Percentiles rank a stretch among this genome's conserved stretches.
These are phyloP conservation scores for Metschnikowia cubensis DNA, from an alignment of 805 yeast genomes.

Conservation along the genomic window DNA sequence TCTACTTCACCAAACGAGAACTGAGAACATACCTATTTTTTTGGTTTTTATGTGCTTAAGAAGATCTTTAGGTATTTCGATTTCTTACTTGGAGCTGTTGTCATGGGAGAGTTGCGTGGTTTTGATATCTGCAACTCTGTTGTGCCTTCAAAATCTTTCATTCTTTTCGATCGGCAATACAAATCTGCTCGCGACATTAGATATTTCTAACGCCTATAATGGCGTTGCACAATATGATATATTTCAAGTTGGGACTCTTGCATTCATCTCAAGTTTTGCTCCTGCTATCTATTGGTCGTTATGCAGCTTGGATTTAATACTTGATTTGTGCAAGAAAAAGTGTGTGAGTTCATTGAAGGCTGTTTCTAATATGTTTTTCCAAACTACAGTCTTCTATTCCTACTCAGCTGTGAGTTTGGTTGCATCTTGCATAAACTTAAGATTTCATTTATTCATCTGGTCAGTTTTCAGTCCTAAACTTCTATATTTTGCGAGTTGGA, in stretches of 20 bases:
- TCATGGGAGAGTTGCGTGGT: slow-evolving; percentile 15
- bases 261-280: slow-evolving; percentile 80
- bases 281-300: slow-evolving; percentile 82
- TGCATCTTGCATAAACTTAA: slow-evolving; percentile 64
- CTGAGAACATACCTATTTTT: slow-evolving; percentile 54
- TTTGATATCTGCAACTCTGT: slow-evolving; percentile 29
- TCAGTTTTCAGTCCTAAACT: slow-evolving; percentile 95
- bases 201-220: slow-evolving; percentile 86
- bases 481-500: slow-evolving; percentile 78
- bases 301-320: slow-evolving; percentile 32
- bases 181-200: slow-evolving; percentile 87
- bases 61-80: slow-evolving; percentile 14
- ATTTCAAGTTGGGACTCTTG: slow-evolving; percentile 66
- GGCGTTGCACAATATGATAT: slow-evolving; percentile 74
- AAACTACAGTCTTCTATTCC: slow-evolving; percentile 46
- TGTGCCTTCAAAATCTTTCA: slow-evolving; percentile 66
- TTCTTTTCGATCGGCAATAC: slow-evolving; percentile 90
- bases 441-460: slow-evolving; percentile 93
- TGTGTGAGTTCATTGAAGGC: background rate
- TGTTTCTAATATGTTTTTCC: background rate
- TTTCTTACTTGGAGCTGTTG: slow-evolving; percentile 12
- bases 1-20: slow-evolving; percentile 52
- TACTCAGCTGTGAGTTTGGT: slow-evolving; percentile 56
- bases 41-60: slow-evolving; percentile 32
- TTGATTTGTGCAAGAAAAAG: slow-evolving; percentile 2